Evolutionary conservation across 2,329 filamentous ascomycete genomes (phyloP).

Genomic region (Sporothrix euskadiensis): DNA sequence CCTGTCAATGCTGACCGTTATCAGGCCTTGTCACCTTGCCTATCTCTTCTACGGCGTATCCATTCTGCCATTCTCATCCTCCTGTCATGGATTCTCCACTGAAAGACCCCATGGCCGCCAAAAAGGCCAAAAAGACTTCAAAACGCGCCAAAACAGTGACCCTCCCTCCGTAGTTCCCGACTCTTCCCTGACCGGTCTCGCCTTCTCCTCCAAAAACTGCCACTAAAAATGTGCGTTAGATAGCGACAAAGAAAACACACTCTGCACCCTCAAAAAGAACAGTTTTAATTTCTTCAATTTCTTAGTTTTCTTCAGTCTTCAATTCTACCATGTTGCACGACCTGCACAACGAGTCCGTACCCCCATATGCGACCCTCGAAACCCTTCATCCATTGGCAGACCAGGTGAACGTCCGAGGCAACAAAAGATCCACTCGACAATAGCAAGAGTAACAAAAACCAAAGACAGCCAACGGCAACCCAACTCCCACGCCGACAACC

Average conservation of each 20-base stretch:
- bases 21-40: not conserved
- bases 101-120: not conserved
- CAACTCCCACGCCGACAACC: conserved; percentile 7
- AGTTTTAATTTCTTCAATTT: not conserved
- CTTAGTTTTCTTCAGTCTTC: not conserved
- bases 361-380: not conserved
- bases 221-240: conserved; percentile 13
- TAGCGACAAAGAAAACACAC: not conserved
- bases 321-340: conserved; percentile 8
- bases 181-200: not conserved
- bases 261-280: not conserved
- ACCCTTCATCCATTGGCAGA: not conserved
- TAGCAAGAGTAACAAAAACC: not conserved
- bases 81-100: not conserved
- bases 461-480: not conserved
- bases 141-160: not conserved
- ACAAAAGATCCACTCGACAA: not conserved
- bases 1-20: not conserved
- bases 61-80: not conserved
- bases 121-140: not conserved
- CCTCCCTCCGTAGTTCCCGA: not conserved
- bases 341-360: conserved; percentile 9
- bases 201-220: not conserved
- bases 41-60: not conserved
- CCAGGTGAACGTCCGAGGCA: conserved; percentile 5